Evolutionary conservation across 139 green algal genomes (phyloP).

Genomic region (Micromonas commoda): DNA sequence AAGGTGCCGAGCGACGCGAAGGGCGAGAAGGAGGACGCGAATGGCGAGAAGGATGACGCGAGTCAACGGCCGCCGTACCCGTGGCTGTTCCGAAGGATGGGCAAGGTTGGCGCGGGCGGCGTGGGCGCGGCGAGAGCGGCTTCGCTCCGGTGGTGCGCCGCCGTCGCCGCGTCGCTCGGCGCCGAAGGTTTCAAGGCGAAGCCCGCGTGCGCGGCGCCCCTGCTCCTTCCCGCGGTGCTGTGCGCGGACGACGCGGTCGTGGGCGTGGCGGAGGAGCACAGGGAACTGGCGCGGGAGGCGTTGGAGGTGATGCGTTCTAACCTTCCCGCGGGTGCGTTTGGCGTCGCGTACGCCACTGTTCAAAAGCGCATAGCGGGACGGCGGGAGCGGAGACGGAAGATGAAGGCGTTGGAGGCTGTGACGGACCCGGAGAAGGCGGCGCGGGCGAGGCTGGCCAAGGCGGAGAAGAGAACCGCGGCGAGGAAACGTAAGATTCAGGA

Average conservation of each 20-base stretch:
- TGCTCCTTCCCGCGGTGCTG: background rate
- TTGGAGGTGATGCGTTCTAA: conserved; percentile 26
- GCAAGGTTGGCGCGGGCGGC: conserved; percentile 32
- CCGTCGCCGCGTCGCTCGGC: conserved; percentile 51
- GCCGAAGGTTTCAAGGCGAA: conserved; percentile 43
- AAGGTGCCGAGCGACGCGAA: conserved; percentile 6
- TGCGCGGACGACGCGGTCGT: conserved; percentile 5
- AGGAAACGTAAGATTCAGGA: conserved; percentile 70
- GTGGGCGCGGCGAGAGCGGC: conserved; percentile 42
- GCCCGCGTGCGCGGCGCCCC: conserved; percentile 39
- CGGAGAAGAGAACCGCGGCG: conserved; percentile 47
- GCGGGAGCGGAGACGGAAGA: conserved; percentile 45
- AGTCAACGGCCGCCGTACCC: conserved; percentile 25
- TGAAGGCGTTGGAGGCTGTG: conserved; percentile 47
- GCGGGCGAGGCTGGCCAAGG: conserved; percentile 43
- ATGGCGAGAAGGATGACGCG: conserved; percentile 22
- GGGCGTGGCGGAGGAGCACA: background rate
- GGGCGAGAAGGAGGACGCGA: conserved; percentile 31
- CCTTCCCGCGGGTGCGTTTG: conserved; percentile 59
- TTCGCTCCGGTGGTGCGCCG: conserved; percentile 71
- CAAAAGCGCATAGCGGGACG: conserved; percentile 41
- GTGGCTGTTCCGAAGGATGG: conserved; percentile 20
- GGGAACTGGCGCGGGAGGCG: conserved; percentile 69
- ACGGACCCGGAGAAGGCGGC: conserved; percentile 71
- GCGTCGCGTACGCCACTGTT: conserved; percentile 58